phyloP scores from a whole-genome alignment of 768 basidiomycete genomes.

The Boletus patriciae region DNA sequence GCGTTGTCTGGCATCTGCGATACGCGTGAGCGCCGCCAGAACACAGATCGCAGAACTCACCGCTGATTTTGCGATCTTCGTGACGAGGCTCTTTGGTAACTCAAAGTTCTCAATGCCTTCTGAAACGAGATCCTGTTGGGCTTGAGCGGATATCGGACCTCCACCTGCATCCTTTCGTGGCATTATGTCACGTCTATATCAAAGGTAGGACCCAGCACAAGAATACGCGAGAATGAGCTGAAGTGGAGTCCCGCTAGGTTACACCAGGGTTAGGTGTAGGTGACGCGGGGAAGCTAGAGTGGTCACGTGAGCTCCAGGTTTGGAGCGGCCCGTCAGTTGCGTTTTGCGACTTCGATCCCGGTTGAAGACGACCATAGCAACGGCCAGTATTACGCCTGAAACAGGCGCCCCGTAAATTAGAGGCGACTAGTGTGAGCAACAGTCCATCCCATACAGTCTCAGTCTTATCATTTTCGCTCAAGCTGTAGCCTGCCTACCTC shows the following conservation, averaged over 20 bases:
- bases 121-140: slow-evolving; percentile 76
- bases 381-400: neutral
- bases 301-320: slow-evolving; percentile 21
- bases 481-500: neutral
- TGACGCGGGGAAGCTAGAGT: neutral
- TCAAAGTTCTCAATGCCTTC: slow-evolving; percentile 90
- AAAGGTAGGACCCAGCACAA: neutral
- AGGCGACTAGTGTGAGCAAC: neutral
- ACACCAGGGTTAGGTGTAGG: too few relatives aligned
- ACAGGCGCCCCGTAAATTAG: neutral
- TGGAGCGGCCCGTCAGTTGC: too few relatives aligned
- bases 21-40: neutral
- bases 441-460: neutral
- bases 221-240: neutral
- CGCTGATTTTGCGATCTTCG: slow-evolving; percentile 80
- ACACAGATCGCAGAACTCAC: slow-evolving; percentile 44
- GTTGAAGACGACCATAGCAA: neutral
- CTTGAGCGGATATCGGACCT: slow-evolving; percentile 63
- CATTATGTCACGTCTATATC: slow-evolving; percentile 41
- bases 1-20: slow-evolving; percentile 76
- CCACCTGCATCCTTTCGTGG: slow-evolving; percentile 65
- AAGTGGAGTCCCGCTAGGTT: too few relatives aligned
- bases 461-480: neutral
- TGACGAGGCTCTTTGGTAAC: slow-evolving; percentile 79
- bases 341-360: too few relatives aligned